These are phyloP conservation scores for Colletotrichum costaricense DNA, from an alignment of 2,329 filamentous ascomycete genomes.

Conservation along the genomic window DNA sequence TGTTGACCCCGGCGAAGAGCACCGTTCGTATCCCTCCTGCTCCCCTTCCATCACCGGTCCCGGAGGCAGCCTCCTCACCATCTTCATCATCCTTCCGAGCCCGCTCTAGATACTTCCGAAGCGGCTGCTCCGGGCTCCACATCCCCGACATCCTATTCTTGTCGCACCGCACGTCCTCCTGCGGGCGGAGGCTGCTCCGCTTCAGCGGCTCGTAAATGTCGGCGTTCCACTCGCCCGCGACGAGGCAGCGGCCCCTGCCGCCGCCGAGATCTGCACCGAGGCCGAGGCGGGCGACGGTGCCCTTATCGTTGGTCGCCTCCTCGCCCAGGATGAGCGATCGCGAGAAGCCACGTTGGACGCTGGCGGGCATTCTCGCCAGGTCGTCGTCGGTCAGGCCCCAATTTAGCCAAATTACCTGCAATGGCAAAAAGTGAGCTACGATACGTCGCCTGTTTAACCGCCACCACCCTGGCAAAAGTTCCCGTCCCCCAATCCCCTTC, in stretches of 20 bases:
- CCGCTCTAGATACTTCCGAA: constrained; percentile 52
- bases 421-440: constrained; percentile 18
- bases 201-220: constrained; percentile 60
- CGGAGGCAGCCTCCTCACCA: neutral
- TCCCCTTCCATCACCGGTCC: constrained; percentile 39
- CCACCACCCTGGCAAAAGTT: neutral
- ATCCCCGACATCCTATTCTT: constrained; percentile 71
- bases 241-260: constrained; percentile 57
- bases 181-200: constrained; percentile 39
- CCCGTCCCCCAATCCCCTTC: neutral
- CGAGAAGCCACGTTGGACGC: constrained; percentile 60
- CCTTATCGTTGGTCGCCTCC: constrained; percentile 8
- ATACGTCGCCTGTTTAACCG: neutral
- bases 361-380: constrained; percentile 60
- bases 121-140: constrained; percentile 57
- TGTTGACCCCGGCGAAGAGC: constrained; percentile 70
- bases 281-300: constrained; percentile 42
- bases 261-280: constrained; percentile 60
- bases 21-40: constrained; percentile 54
- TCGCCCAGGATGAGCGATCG: constrained; percentile 45
- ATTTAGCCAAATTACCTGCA: constrained; percentile 62
- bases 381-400: constrained; percentile 68
- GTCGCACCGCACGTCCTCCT: constrained; percentile 62
- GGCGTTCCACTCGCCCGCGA: constrained; percentile 68
- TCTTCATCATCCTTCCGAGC: neutral